These are phyloP conservation scores for Raffaelea ambrosiae DNA, from an alignment of 2,329 filamentous ascomycete genomes.

Conservation along the genomic window DNA sequence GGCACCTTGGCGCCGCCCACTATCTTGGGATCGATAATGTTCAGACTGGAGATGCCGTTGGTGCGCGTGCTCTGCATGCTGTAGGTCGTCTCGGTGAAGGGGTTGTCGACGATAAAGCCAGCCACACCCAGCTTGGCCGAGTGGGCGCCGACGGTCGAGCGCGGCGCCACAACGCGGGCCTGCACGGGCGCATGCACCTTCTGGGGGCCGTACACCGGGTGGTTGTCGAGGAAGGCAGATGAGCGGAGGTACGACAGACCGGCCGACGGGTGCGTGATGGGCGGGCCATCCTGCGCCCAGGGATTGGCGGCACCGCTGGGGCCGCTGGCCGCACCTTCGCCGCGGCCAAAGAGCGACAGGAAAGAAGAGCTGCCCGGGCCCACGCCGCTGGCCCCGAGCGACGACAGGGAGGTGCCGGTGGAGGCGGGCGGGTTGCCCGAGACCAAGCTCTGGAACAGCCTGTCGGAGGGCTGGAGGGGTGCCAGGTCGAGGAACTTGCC, in stretches of 20 bases:
- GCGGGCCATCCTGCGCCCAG: constrained; percentile 47
- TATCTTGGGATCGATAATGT: constrained; percentile 34
- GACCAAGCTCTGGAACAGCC: constrained; percentile 9
- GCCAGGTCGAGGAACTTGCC: constrained; percentile 55
- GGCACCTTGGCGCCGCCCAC: constrained; percentile 47
- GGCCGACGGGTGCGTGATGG: constrained; percentile 52
- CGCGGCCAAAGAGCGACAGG: neutral
- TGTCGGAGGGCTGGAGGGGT: constrained; percentile 30
- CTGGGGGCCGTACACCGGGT: constrained; percentile 54
- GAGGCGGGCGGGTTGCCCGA: constrained; percentile 17
- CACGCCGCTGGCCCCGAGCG: neutral
- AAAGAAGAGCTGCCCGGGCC: constrained; percentile 18
- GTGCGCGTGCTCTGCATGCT: constrained; percentile 18
- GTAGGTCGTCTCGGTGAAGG: constrained; percentile 33
- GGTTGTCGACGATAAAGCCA: constrained; percentile 41
- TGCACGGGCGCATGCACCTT: constrained; percentile 36
- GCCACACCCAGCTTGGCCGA: constrained; percentile 42
- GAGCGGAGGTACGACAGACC: constrained; percentile 55
- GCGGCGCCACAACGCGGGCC: constrained; percentile 42
- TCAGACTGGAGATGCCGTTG: constrained; percentile 24
- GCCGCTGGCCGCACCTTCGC: too few species aligned
- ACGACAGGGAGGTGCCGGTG: neutral
- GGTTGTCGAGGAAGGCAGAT: constrained; percentile 45
- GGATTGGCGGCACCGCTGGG: constrained; percentile 22
- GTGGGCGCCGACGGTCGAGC: constrained; percentile 15